Evolutionary conservation across 139 green algal species (phyloP).

Genomic region (Chlorella sp.): DNA sequence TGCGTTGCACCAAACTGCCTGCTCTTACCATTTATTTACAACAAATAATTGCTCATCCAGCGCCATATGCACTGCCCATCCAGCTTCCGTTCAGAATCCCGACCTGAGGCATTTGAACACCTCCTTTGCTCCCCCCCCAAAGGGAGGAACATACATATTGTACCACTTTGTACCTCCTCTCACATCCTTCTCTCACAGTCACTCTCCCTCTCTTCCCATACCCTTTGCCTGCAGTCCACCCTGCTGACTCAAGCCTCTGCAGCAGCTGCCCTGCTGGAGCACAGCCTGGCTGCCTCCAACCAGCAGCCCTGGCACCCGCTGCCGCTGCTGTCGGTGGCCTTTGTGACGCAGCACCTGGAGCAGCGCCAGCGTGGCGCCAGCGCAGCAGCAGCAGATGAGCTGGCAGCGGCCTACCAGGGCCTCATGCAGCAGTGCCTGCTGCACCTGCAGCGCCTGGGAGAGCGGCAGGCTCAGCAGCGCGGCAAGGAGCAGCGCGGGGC

Average conservation of each 20-base stretch:
- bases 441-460: slow-evolving; percentile 55
- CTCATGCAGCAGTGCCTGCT: slow-evolving; percentile 59
- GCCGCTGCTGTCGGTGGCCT: slow-evolving; percentile 60
- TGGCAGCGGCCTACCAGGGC: background rate
- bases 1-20: background rate
- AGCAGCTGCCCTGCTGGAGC: slow-evolving; percentile 50
- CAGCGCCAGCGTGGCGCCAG: slow-evolving; percentile 16
- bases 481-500: background rate
- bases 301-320: slow-evolving; percentile 37
- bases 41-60: no score
- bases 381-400: background rate
- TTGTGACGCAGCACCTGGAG: slow-evolving; percentile 63
- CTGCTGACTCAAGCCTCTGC: slow-evolving; percentile 39
- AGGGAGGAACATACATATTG: background rate
- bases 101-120: no score
- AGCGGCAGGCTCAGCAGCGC: slow-evolving; percentile 10
- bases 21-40: background rate
- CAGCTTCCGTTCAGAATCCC: background rate
- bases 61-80: background rate
- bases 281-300: slow-evolving; percentile 14
- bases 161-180: no score
- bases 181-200: background rate
- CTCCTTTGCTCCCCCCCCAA: no score
- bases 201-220: background rate
- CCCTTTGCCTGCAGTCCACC: slow-evolving; percentile 40